phyloP scores from a whole-genome alignment of 2,329 filamentous ascomycete genomes.

The Calonectria pteridis region DNA sequence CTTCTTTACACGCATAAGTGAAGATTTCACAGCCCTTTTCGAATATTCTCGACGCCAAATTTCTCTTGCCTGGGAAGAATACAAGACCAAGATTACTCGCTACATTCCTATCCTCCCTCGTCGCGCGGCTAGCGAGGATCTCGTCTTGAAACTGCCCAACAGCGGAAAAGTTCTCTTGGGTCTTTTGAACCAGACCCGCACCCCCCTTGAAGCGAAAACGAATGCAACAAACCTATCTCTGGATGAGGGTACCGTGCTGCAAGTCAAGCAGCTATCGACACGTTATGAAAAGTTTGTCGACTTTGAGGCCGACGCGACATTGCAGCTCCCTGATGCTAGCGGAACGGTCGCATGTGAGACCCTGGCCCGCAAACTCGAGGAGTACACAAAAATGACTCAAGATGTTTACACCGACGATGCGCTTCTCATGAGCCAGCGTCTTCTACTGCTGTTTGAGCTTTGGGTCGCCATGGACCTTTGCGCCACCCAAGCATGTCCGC shows the following conservation, averaged over 20 bases:
- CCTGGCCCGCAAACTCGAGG: not conserved
- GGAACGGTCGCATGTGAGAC: not conserved
- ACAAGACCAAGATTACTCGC: constrained; percentile 38
- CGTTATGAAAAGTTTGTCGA: constrained; percentile 12
- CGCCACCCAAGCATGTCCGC: constrained; percentile 56
- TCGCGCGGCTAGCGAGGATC: constrained; percentile 31
- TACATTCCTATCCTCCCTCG: constrained; percentile 36
- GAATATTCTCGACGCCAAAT: constrained; percentile 29
- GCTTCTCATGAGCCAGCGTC: constrained; percentile 39
- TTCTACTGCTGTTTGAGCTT: constrained; percentile 67
- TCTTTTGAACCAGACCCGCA: not conserved
- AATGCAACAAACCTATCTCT: not conserved
- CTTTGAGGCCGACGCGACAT: not conserved
- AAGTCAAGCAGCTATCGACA: constrained; percentile 23
- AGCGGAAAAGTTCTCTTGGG: constrained; percentile 34
- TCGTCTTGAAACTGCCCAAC: constrained; percentile 32
- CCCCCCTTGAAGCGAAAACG: not conserved
- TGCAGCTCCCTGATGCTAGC: not conserved
- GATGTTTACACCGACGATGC: constrained; percentile 49
- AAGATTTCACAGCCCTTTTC: constrained; percentile 28
- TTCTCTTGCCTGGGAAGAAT: constrained; percentile 33
- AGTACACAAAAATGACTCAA: constrained; percentile 12
- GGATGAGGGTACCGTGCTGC: constrained; percentile 25
- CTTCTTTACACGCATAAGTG: constrained; percentile 11
- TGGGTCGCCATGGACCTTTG: constrained; percentile 69